A percentile compares a stretch with the other conserved stretches of the same genome.
Evolutionary conservation across 1,284 basidiomycete genomes (phyloP).

Genomic region (Rhodofomes roseus): DNA sequence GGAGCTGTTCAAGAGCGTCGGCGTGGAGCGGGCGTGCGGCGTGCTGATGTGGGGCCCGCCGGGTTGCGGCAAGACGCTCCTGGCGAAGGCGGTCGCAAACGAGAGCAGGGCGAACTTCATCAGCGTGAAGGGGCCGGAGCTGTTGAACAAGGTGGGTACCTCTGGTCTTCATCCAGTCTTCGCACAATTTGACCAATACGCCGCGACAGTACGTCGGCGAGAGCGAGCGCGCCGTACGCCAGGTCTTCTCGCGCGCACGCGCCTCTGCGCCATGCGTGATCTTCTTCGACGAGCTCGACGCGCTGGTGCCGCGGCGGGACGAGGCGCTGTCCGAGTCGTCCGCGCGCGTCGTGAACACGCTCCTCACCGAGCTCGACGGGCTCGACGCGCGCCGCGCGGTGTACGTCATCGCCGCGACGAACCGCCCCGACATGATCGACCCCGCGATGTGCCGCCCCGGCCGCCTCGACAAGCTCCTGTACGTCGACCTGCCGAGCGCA

Average conservation of each 20-base stretch:
- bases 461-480: slow-evolving; percentile 92
- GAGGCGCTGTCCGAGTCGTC: slow-evolving; percentile 91
- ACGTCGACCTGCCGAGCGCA: slow-evolving; percentile 85
- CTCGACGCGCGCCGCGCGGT: slow-evolving; percentile 88
- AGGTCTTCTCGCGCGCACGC: slow-evolving; percentile 87
- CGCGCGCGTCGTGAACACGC: slow-evolving; percentile 95
- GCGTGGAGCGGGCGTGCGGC: slow-evolving; percentile 85
- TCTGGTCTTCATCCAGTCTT: neutral
- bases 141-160: slow-evolving; percentile 85
- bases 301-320: slow-evolving; percentile 90
- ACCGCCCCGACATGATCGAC: slow-evolving; percentile 99
- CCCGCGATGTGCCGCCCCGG: slow-evolving; percentile 98
- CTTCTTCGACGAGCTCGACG: slow-evolving; percentile 97
- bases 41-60: slow-evolving; percentile 98
- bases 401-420: slow-evolving; percentile 96
- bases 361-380: slow-evolving; percentile 95
- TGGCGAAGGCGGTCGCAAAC: slow-evolving; percentile 97
- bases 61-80: slow-evolving; percentile 93
- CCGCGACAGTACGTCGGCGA: slow-evolving; percentile 98
- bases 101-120: slow-evolving; percentile 95
- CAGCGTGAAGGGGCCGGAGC: slow-evolving; percentile 94
- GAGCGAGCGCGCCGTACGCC: slow-evolving; percentile 91
- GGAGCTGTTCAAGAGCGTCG: slow-evolving; percentile 84
- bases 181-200: neutral
- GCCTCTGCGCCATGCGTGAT: slow-evolving; percentile 89